Evolutionary conservation across 352 stramenopile species (phyloP).

Genomic region (Globisporangium polare): DNA sequence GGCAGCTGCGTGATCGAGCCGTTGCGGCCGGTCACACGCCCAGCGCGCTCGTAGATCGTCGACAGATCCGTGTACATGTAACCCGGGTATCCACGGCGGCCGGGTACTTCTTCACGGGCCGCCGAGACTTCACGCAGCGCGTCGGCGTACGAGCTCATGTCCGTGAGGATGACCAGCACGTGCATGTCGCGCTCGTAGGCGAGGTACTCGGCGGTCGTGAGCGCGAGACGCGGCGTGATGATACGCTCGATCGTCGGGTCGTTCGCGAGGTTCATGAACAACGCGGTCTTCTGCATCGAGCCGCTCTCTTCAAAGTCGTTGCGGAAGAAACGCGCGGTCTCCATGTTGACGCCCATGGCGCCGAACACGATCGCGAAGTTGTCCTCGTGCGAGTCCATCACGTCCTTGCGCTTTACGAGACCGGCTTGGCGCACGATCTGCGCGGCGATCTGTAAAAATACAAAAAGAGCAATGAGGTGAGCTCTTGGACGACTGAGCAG

Average conservation of each 20-base stretch:
- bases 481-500: too few relatives aligned
- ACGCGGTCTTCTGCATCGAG: constrained; percentile 97
- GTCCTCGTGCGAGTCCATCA: constrained; percentile 97
- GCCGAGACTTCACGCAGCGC: constrained; percentile 96
- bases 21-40: constrained; percentile 96
- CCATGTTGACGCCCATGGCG: constrained; percentile 99
- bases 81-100: constrained; percentile 97
- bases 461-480: not conserved
- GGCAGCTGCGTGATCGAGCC: constrained; percentile 99
- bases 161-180: constrained; percentile 99
- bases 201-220: constrained; percentile 99
- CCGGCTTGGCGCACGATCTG: constrained; percentile 99
- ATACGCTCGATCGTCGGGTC: constrained; percentile 99
- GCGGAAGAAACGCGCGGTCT: constrained; percentile 96
- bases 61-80: constrained; percentile 99
- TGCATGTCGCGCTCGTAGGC: constrained; percentile 99
- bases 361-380: constrained; percentile 99
- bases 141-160: constrained; percentile 99
- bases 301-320: constrained; percentile 98
- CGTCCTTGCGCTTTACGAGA: constrained; percentile 98
- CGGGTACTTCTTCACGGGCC: constrained; percentile 94
- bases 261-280: constrained; percentile 99
- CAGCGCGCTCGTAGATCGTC: constrained; percentile 98
- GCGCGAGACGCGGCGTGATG: constrained; percentile 97
- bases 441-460: constrained; percentile 87